Evolutionary conservation across 805 yeast genomes (phyloP), one percentile per base, ranked within the genome.

Genomic region (Wickerhamomyces mucosus): DNA sequence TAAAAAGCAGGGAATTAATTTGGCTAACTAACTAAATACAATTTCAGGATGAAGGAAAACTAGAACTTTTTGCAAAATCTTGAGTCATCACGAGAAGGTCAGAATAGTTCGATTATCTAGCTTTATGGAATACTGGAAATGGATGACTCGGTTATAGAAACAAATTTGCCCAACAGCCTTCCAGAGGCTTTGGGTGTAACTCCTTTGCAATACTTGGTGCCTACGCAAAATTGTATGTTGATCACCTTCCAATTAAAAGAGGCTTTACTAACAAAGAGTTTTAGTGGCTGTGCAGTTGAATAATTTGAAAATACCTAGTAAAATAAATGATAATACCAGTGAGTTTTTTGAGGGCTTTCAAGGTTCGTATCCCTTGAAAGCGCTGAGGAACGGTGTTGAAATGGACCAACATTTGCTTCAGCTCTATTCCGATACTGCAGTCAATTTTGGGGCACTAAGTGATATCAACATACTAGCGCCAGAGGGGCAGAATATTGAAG

Each of bases 161-260:
- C 23, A 4, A 33, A 26, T 3, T 36, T 50, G 13, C 55, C 55
- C 2, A 26, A 26, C 11, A 35, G 35, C n/a, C 28, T 50, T 26
- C 38, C 29, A 15, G 53, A 50, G 34, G 55, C 55, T 15, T 38
- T 54, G 11, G 57, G 52, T 5, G 47, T 43, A 11, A 52, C 56
- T 16, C 68, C 69, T 0, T 32, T 64, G 29, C 48, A 54, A 14
- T 61, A 51, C 28, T 39, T 64, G 12, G 43, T 62, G 3, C 71
- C 71, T 3, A 55, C 51, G 3, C 67, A 63, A 32, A 56, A 51
- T 26, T 36, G 63, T 61, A 41, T 36, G 65, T 54, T 27, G 22
- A 20, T n/a, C 14, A 13, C 22, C 24, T 16, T 27, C 12, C 6
- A 8, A 4, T 15, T 4, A 12, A 14, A 25, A 15, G 14, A 18